Percentiles rank a stretch among this genome's conserved stretches.
phyloP scores from a whole-genome alignment of 805 yeast genomes.

The Candida jianshihensis region DNA sequence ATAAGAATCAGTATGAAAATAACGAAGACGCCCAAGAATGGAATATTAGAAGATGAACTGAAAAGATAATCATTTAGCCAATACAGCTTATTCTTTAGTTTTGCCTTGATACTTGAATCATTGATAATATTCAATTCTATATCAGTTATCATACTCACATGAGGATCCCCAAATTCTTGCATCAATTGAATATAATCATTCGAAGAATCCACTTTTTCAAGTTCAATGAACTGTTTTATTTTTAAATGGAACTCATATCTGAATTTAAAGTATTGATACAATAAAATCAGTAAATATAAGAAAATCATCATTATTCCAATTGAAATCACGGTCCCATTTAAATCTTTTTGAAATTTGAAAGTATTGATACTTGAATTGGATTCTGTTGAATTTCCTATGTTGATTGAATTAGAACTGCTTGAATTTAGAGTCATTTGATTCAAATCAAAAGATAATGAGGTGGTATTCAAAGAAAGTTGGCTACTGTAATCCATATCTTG shows the following conservation, averaged over 20 bases:
- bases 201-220: not conserved
- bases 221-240: constrained; percentile 1
- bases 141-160: constrained; percentile 3
- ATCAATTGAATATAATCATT: constrained; percentile 1
- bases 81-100: not conserved
- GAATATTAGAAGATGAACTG: constrained; percentile 1
- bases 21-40: not conserved
- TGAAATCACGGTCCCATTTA: not conserved
- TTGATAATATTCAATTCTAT: not conserved
- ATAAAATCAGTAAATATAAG: constrained; percentile 1
- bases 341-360: not conserved
- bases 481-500: not conserved
- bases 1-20: not conserved
- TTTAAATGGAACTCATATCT: constrained; percentile 2
- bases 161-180: constrained; percentile 1
- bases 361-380: not conserved
- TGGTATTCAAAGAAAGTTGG: not conserved
- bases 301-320: not conserved
- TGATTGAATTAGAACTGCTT: too few species aligned
- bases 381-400: not conserved
- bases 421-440: too few species aligned
- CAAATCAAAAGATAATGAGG: not conserved
- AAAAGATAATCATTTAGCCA: constrained; percentile 3
- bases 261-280: constrained; percentile 6
- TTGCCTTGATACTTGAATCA: not conserved